Evolutionary conservation across 2,329 filamentous ascomycete genomes (phyloP).

Genomic region (Lasiodiplodia gonubiensis): DNA sequence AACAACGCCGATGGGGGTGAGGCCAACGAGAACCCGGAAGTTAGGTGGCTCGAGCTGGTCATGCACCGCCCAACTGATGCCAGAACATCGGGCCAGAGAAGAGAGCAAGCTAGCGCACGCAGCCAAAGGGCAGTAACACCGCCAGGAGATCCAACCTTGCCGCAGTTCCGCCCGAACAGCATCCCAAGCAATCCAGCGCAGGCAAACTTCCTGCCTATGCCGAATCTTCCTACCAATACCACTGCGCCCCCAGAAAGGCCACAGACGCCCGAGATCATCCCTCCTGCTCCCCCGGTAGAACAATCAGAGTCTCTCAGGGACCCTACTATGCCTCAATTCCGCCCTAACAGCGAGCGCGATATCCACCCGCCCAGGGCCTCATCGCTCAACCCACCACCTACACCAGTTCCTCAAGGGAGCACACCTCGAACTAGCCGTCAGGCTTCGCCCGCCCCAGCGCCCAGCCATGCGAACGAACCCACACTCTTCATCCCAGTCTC

Average conservation of each 20-base stretch:
- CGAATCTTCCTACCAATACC: conserved; percentile 12
- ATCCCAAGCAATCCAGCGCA: background rate
- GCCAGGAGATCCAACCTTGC: conserved; percentile 56
- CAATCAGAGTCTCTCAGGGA: conserved; percentile 49
- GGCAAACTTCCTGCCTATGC: conserved; percentile 1
- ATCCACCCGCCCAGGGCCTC: conserved; percentile 19
- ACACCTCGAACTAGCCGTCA: background rate
- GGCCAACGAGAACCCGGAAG: background rate
- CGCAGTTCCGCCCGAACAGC: conserved; percentile 69
- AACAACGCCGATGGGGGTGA: background rate
- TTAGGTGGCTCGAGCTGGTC: background rate
- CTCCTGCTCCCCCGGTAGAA: background rate
- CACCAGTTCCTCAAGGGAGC: background rate
- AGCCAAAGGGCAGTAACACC: conserved; percentile 5
- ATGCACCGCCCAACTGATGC: background rate
- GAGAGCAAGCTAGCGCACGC: background rate
- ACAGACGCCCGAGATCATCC: background rate
- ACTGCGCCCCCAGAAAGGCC: conserved; percentile 15
- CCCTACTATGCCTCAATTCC: conserved; percentile 71
- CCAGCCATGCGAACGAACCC: conserved; percentile 19
- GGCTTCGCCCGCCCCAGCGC: conserved; percentile 8
- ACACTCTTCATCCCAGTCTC: conserved; percentile 22
- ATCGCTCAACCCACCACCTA: conserved; percentile 2
- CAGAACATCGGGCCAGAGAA: background rate
- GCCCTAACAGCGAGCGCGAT: conserved; percentile 58